Evolutionary conservation across 2,329 filamentous ascomycete genomes (phyloP).

Genomic region (Metarhizium humberi): DNA sequence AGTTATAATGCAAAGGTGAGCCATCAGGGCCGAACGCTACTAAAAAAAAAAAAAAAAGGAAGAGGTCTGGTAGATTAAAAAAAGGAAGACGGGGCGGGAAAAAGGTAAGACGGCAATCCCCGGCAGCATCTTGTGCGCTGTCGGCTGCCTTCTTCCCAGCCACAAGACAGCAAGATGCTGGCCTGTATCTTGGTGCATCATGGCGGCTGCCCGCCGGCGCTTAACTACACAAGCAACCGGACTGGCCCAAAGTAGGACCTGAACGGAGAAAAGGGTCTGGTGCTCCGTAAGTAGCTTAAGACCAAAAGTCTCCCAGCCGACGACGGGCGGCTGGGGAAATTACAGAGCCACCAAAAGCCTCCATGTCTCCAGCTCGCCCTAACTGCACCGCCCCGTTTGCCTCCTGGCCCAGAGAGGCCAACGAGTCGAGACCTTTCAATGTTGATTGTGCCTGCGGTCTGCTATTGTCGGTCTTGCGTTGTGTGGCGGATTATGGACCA

Average conservation of each 20-base stretch:
- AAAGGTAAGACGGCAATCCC: neutral
- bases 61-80: neutral
- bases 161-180: neutral
- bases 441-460: neutral
- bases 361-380: too few species aligned
- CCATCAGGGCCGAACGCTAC: neutral
- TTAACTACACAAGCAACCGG: neutral
- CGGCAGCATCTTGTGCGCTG: neutral
- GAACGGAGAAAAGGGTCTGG: too few species aligned
- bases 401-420: neutral
- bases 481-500: too few species aligned
- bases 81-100: neutral
- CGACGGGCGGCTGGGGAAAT: constrained; percentile 2
- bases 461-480: too few species aligned
- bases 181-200: neutral
- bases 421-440: neutral
- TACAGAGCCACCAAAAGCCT: neutral
- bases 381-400: neutral
- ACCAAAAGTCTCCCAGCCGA: too few species aligned
- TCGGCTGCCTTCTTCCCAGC: neutral
- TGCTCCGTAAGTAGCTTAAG: too few species aligned
- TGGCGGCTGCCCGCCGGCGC: constrained; percentile 1
- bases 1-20: neutral
- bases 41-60: neutral
- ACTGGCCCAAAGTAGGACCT: too few species aligned